Percentiles rank a stretch among this genome's conserved stretches.
These are phyloP conservation scores for Coemansia sp. DNA, from an alignment of 192 early-diverging fungal genomes.

Conservation along the genomic window DNA sequence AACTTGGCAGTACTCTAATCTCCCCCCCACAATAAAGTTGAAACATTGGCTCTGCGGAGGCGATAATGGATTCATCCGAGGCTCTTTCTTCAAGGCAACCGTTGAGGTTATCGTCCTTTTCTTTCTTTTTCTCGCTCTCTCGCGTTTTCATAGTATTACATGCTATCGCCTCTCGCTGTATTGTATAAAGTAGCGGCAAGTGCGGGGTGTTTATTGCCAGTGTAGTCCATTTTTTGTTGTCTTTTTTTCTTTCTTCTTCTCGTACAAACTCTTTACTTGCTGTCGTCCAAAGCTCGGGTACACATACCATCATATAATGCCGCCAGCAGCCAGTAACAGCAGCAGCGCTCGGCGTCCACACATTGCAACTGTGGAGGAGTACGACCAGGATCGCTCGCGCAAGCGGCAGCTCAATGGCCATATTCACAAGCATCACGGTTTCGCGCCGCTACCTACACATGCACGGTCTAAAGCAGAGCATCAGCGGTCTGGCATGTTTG, in stretches of 20 bases:
- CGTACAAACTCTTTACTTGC: not conserved
- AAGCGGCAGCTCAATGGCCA: conserved; percentile 20
- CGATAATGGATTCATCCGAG: not conserved
- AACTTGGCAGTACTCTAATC: not conserved
- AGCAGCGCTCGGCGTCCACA: conserved; percentile 21
- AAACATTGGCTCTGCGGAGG: conserved; percentile 11
- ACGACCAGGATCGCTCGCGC: conserved; percentile 24
- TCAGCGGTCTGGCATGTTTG: not conserved
- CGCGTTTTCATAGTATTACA: not conserved
- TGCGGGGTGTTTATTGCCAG: not conserved
- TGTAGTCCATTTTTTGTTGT: not conserved
- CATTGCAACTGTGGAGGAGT: conserved; percentile 51
- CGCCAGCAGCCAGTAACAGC: conserved; percentile 12
- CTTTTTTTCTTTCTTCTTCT: not conserved
- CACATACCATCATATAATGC: conserved; percentile 12
- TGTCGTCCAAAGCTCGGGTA: not conserved
- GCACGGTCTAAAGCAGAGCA: not conserved
- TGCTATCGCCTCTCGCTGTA: not conserved
- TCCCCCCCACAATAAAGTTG: not conserved
- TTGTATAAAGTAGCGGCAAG: conserved; percentile 5
- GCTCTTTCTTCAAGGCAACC: conserved; percentile 4
- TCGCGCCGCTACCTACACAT: not conserved
- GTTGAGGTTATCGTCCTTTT: not conserved
- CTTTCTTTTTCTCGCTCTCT: not conserved
- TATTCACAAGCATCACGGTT: conserved; percentile 10